Evolutionary conservation across 1,284 basidiomycete genomes (phyloP), one percentile per base, ranked within the genome.

Genomic region (Rhodotorula sp.): DNA sequence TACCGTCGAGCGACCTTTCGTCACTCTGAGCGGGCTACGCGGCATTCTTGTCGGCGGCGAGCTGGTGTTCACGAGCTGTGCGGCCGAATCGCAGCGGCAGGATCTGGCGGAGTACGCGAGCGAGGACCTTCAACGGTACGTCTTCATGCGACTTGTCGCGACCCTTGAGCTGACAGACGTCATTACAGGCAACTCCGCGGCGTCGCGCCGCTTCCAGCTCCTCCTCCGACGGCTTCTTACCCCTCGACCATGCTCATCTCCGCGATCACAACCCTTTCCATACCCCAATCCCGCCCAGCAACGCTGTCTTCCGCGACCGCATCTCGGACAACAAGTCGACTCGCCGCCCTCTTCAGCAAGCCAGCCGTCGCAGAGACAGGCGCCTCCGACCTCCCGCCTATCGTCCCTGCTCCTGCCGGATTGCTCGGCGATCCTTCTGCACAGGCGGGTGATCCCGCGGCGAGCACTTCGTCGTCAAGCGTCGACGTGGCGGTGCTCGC

Each of bases 271-370:
- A 44, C 57, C 22, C 52, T 74, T 6, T 70, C 71, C 11, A 64
- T 74, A 8, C 71, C 73, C 7, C 49, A 61, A 4, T 27, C 59
- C 9, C 47, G 51, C 22, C 17, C 51, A 15, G 20, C 61, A 5
- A 36, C 60, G 15, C 36, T 51, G 20, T 8, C 39, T 2, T 10
- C 62, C 19, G 24, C 54, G 0, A 24, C 66, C 1, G 36, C 65
- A 10, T 66, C 24, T 17, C 59, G 59, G 5, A 52, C 72, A 3
- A 66, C 68, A 2, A 71, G 68, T 32, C 68, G 74, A 13, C 69
- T 75, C 32, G 74, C 74, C 19, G 74, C 74, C 10, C 71, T 75
- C 30, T 75, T 75, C 51, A 64, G 64, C 36, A 71, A 71, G 52
- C 44, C 68, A 7, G 15, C 34, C 2, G 15, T 58, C 0, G 32